A percentile compares a stretch with the other conserved stretches of the same genome.
Conservation (phyloP, 371 early-diverging fungal species). For the Rhizopus sp. region DNA sequence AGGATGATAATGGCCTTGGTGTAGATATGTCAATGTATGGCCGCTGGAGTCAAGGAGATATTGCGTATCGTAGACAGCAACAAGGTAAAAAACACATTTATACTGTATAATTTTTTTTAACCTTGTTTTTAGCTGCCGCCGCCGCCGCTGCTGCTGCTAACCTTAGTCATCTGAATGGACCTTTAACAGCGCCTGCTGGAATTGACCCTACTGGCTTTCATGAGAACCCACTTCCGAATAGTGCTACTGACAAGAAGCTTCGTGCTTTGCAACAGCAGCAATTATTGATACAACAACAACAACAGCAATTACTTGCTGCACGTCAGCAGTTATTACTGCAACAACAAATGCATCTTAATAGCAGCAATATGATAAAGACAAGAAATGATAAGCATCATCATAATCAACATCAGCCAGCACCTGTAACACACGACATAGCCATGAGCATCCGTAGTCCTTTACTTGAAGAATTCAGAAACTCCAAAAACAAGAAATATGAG, state of each 20-base stretch:
- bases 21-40: slow-evolving; percentile 22
- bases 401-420: slow-evolving; percentile 10
- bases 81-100: slow-evolving; percentile 16
- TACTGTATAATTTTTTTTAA: not conserved
- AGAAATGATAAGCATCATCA: slow-evolving; percentile 8
- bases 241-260: slow-evolving; percentile 50
- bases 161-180: slow-evolving; percentile 29
- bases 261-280: slow-evolving; percentile 57
- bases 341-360: slow-evolving; percentile 9
- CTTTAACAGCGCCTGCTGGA: slow-evolving; percentile 38
- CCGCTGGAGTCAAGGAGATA: slow-evolving; percentile 29
- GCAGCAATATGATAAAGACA: not conserved
- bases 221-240: slow-evolving; percentile 19
- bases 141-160: slow-evolving; percentile 26
- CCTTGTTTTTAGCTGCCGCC: slow-evolving; percentile 23
- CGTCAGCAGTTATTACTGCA: slow-evolving; percentile 53
- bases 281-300: slow-evolving; percentile 55
- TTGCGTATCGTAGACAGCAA: slow-evolving; percentile 27
- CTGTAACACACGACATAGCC: slow-evolving; percentile 34
- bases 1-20: slow-evolving; percentile 9
- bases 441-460: slow-evolving; percentile 74
- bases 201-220: slow-evolving; percentile 27
- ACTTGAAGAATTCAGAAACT: slow-evolving; percentile 93
- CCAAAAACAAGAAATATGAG: slow-evolving; percentile 93
- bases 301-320: slow-evolving; percentile 54